phyloP scores from a whole-genome alignment of 257 asterid species.

The Linaria vulgaris region DNA sequence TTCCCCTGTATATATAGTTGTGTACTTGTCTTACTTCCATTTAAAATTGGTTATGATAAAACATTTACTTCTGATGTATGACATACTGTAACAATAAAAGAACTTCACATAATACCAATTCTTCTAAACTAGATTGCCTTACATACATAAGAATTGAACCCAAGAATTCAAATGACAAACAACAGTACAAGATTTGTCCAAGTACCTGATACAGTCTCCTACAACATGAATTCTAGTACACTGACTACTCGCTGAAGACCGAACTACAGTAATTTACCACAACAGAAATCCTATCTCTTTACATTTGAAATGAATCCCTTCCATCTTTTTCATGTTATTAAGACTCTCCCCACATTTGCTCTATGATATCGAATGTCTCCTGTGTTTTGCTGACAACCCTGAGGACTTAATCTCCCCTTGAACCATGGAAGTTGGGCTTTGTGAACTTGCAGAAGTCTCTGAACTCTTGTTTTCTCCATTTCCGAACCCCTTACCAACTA shows the following conservation, averaged over 20 bases:
- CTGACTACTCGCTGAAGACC: conserved; percentile 3
- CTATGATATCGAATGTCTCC: conserved; percentile 84
- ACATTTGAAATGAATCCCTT: conserved; percentile 31
- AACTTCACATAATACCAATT: not conserved
- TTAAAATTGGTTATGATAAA: conserved; percentile 11
- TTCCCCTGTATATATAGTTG: too few species aligned
- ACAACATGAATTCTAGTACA: conserved; percentile 20
- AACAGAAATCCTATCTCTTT: conserved; percentile 36
- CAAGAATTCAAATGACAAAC: not conserved
- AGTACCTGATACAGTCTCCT: conserved; percentile 22
- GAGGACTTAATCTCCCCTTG: conserved; percentile 59
- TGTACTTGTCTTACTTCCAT: too few species aligned
- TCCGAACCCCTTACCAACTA: conserved; percentile 58
- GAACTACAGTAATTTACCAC: conserved; percentile 17
- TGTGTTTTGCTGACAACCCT: conserved; percentile 46
- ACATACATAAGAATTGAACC: not conserved
- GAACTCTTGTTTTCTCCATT: conserved; percentile 65
- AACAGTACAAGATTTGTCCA: conserved; percentile 20
- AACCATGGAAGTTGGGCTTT: conserved; percentile 68
- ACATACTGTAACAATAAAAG: too few species aligned
- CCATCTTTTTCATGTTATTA: not conserved
- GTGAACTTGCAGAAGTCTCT: conserved; percentile 86
- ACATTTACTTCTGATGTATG: too few species aligned
- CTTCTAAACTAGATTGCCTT: not conserved
- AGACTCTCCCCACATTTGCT: not conserved